phyloP scores from a whole-genome alignment of 73 alveolate species.

The Blepharisma stoltei region DNA sequence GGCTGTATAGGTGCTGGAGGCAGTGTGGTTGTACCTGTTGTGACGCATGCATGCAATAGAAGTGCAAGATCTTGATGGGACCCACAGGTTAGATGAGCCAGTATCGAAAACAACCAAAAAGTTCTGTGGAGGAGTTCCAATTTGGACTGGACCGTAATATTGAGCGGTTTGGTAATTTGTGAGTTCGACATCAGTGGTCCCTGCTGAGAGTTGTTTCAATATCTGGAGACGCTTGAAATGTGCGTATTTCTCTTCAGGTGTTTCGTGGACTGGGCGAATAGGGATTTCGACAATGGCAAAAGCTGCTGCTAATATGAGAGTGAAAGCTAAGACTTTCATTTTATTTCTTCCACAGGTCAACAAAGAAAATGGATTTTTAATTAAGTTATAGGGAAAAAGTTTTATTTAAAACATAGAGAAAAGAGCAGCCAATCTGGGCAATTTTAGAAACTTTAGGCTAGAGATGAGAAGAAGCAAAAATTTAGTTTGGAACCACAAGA shows the following conservation, averaged over 20 bases:
- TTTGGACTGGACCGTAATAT: conserved; percentile 30
- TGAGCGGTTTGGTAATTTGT: conserved; percentile 23
- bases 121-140: conserved; percentile 59
- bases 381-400: too few species aligned
- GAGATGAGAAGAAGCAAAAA: too few species aligned
- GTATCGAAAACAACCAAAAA: conserved; percentile 70
- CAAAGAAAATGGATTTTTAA: too few species aligned
- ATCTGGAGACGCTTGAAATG: neutral
- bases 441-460: too few species aligned
- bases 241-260: neutral
- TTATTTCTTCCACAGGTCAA: neutral
- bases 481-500: too few species aligned
- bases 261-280: neutral
- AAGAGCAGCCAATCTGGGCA: too few species aligned
- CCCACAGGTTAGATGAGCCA: conserved; percentile 74
- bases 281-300: neutral
- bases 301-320: neutral
- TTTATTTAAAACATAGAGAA: too few species aligned
- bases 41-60: conserved; percentile 58
- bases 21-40: conserved; percentile 40
- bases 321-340: neutral
- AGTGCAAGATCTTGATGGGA: conserved; percentile 29
- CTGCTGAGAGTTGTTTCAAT: neutral
- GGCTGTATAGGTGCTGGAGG: conserved; percentile 51
- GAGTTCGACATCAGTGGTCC: conserved; percentile 22